Evolutionary conservation across 208 protist genomes (phyloP), one percentile per base, ranked within the genome.

Genomic region (Dictyostelium gargantuum): DNA sequence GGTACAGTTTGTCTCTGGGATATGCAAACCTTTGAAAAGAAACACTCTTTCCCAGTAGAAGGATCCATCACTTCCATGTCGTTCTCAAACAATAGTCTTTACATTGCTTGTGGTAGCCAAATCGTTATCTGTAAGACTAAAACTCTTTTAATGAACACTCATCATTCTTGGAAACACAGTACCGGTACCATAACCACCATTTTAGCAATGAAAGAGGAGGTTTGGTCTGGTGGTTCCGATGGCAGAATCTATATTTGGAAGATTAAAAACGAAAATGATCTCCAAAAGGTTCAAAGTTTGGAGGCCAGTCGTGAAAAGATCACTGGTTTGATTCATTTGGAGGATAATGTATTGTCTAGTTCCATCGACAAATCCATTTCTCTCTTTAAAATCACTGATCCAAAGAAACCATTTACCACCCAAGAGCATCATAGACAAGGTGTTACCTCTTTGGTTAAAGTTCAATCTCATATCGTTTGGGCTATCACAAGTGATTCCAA

Each of bases 391-490:
- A 73, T 79, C 42, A 13, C 52, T 1, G 26, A 66, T 15, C 50
- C 32, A 32, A 68, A 84, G 23, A 35, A 42, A 42, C 19, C 35
- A 52, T 50, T 52, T 38, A 35, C 50, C 11, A 84, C 54, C 35
- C 35, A n/a, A 19, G 50, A 70, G 70, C 82, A 89, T 17, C 32
- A 42, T 38, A 76, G 79, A 79, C 70, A 89, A 29, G 68, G 50
- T 29, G 76, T 89, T n/a, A 89, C 76, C 26, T 48, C 32, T 5
- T 52, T 89, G 1, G 70, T 89, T 29, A 89, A 79, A 68, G 82
- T 89, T 52, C 68, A 89, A 52, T 72, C 76, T 52, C 76, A 79
- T 79, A 79, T 79, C 38, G 70, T 89, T 68, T 89, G 82, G 82
- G 52, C 82, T n/a, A 52, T 89, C 23, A 66, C 68, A 68, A 68